Base-by-base conservation (phyloP, 768 basidiomycete genomes). In the Kwoniella heveanensis region DNA sequence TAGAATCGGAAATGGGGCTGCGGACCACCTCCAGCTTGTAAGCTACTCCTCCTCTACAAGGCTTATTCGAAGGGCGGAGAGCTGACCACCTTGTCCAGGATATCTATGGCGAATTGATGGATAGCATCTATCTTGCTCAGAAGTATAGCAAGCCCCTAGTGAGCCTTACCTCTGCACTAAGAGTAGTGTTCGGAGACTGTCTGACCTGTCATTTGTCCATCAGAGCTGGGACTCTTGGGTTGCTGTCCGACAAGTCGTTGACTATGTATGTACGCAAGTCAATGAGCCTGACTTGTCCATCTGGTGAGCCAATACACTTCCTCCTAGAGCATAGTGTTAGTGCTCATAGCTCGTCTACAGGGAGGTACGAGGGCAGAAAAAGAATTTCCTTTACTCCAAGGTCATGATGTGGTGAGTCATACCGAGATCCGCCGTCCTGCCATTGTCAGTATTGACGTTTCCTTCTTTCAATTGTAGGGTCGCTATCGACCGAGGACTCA, bases 101-200 rank as follows among this genome's bases (percentile, higher is more conserved):
- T 78, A 97, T 99, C 59, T 98, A 97, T 69, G 95, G 95, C 30
- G 94, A 82, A 63, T 66, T 96, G 81, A 88, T 95, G 90, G 93
- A 96, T 82, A 92, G 90, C 86, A 91, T 98, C 66, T 97, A 98
- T 78, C 86, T 97, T 22, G 88, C 91, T 4, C 93, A 97, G 80
- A 97, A 97, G 86, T 82, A 80, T 63, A 70, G 71, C 46, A 82
- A 81, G 54, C 81, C 81, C 81, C 65, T 88, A 85, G 86, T 85
- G 64, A 60, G 80, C n/a, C n/a, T n/a, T n/a, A n/a, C n/a, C n/a
- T 71, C 4, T 13, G 22, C 21, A 27, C 39, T 25, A 8, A 7
- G 24, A 26, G 6, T 57, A 6, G 57, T 5, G 13, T 32, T 36
- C 53, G 52, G 22, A 13, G 22, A 46, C 24, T 12, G 9, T 57